These are phyloP conservation scores for Wolfiporia cocos DNA, from an alignment of 1,284 basidiomycete genomes.

Conservation along the genomic window DNA sequence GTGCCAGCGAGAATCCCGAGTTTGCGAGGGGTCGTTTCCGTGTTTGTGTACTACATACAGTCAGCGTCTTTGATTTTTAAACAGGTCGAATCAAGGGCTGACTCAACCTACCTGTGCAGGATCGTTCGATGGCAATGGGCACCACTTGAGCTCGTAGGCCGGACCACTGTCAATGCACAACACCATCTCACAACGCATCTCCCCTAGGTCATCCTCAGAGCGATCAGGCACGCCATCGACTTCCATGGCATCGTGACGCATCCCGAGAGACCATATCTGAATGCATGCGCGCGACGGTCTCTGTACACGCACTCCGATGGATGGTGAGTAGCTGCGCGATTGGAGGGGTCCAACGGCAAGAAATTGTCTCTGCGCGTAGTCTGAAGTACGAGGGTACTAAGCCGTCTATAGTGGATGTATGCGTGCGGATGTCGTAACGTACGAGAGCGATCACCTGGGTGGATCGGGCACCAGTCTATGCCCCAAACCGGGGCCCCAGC, in stretches of 20 bases:
- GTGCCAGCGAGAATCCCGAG: conserved; percentile 79
- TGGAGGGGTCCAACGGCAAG: conserved; percentile 79
- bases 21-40: conserved; percentile 57
- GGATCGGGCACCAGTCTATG: conserved; percentile 86
- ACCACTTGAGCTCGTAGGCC: conserved; percentile 81
- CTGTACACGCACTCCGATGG: conserved; percentile 46
- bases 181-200: conserved; percentile 66
- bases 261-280: conserved; percentile 57
- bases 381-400: no score
- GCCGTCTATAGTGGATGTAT: no score
- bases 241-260: conserved; percentile 16
- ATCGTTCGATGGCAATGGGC: conserved; percentile 79
- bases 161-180: conserved; percentile 74
- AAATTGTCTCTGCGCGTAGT: conserved; percentile 58
- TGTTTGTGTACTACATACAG: no score
- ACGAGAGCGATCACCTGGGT: conserved; percentile 55
- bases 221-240: conserved; percentile 5
- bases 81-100: no score
- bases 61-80: no score
- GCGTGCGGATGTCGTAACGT: no score
- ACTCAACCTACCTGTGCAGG: conserved; percentile 12
- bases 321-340: conserved; percentile 49
- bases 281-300: conserved; percentile 56
- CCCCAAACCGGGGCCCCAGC: conserved; percentile 84
- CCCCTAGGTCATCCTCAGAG: conserved; percentile 23